Conservation (phyloP, 2,329 filamentous ascomycete species). For the Beauveria australis region DNA sequence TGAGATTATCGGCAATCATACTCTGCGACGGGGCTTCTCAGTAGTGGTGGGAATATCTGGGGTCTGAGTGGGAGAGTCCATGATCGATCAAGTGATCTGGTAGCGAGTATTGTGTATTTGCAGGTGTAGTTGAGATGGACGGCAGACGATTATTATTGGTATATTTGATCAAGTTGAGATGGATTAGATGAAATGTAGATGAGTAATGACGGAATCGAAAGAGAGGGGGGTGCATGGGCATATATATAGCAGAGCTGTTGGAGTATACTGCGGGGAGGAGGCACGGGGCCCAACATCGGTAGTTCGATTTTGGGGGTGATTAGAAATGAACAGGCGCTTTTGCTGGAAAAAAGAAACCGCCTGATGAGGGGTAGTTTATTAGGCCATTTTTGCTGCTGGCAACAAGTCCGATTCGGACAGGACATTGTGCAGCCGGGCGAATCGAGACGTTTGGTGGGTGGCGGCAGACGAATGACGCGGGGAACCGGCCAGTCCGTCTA, state of each 20-base stretch:
- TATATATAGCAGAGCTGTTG: conserved; percentile 1
- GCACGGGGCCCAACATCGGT: neutral
- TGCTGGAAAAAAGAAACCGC: neutral
- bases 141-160: neutral
- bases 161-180: neutral
- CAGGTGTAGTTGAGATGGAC: neutral
- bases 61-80: neutral
- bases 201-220: neutral
- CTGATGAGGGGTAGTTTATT: neutral
- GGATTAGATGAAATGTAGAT: neutral
- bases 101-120: neutral
- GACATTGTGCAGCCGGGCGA: neutral
- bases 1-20: neutral
- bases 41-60: neutral
- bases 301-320: neutral
- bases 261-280: neutral
- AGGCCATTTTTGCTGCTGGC: neutral
- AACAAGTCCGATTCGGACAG: neutral
- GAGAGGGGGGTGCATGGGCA: neutral
- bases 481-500: neutral
- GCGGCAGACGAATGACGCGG: conserved; percentile 1
- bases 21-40: neutral
- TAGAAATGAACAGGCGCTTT: neutral
- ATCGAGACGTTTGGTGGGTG: neutral
- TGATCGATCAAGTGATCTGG: neutral